Conservation (phyloP, 495 filamentous ascomycete genomes). For the Talaromyces ruber region DNA sequence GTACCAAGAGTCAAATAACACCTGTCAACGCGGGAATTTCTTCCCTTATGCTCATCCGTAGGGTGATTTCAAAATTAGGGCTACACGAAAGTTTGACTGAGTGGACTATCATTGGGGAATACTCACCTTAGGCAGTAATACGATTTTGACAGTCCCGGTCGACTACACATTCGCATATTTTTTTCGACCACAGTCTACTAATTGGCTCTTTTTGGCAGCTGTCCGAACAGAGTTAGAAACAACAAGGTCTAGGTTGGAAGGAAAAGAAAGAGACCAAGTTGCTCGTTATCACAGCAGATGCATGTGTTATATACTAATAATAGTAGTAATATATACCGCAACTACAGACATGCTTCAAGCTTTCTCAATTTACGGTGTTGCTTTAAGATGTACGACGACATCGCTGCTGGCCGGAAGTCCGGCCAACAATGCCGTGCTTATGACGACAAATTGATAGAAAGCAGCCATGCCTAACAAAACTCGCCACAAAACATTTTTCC, state of each 20-base stretch:
- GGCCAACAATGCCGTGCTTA: not conserved
- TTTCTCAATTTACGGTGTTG: not conserved
- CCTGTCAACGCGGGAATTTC: too few species aligned
- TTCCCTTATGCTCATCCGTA: too few species aligned
- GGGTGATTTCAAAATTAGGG: too few species aligned
- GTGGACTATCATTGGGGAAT: not conserved
- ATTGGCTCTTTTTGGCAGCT: not conserved
- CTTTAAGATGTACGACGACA: not conserved
- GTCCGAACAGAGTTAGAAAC: not conserved
- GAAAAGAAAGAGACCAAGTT: not conserved
- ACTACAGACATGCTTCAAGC: not conserved
- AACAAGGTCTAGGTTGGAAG: not conserved
- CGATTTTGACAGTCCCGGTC: not conserved
- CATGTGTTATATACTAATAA: not conserved
- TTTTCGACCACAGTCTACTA: too few species aligned
- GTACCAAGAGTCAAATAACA: not conserved
- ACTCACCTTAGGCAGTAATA: not conserved
- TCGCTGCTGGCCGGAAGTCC: not conserved
- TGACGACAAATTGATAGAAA: constrained; percentile 1
- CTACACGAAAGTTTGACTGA: not conserved
- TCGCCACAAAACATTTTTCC: not conserved
- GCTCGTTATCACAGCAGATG: not conserved
- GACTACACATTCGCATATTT: not conserved
- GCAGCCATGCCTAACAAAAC: not conserved
- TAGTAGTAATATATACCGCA: not conserved